Evolutionary conservation across 306 rosid species (phyloP).

Genomic region (Sicyos baderoa): DNA sequence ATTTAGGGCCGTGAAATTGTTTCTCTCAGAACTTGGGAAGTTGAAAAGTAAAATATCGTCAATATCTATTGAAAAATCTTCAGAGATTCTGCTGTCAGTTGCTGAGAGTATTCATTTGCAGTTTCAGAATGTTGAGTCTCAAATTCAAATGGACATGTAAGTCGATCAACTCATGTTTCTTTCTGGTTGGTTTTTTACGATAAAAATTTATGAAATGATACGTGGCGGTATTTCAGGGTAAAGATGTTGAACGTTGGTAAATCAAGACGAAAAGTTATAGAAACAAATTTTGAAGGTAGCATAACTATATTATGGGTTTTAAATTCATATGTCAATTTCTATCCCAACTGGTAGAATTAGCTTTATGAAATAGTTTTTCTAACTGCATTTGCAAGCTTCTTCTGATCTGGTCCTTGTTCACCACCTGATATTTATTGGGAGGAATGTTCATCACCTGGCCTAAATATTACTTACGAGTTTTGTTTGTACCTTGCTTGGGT

Average conservation of each 20-base stretch:
- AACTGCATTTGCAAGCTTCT: too few relatives aligned
- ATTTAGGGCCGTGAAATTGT: slow-evolving; percentile 63
- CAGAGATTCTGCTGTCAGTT: slow-evolving; percentile 65
- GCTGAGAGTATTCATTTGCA: slow-evolving; percentile 55
- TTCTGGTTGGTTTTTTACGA: slow-evolving; percentile 19
- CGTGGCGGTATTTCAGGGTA: slow-evolving; percentile 51
- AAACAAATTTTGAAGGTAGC: slow-evolving; percentile 66
- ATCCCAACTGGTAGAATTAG: background rate
- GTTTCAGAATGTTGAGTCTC: slow-evolving; percentile 68
- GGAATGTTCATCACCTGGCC: too few relatives aligned
- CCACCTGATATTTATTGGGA: too few relatives aligned
- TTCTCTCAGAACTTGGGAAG: slow-evolving; percentile 53
- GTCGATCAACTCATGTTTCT: slow-evolving; percentile 25
- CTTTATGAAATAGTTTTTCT: background rate
- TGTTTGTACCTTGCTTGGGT: too few relatives aligned
- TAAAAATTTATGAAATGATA: slow-evolving; percentile 16
- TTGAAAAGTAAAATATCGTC: slow-evolving; percentile 61
- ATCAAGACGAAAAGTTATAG: slow-evolving; percentile 65
- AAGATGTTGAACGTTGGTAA: slow-evolving; percentile 46
- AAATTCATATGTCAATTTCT: background rate
- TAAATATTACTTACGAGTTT: too few relatives aligned
- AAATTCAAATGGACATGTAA: slow-evolving; percentile 71
- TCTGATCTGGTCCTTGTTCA: too few relatives aligned
- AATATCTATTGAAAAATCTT: slow-evolving; percentile 48
- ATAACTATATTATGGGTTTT: slow-evolving; percentile 21